Percentiles rank a stretch among this genome's conserved stretches.
Conservation (phyloP, 108 stramenopile genomes). For the Discostella pseudostelligera region DNA sequence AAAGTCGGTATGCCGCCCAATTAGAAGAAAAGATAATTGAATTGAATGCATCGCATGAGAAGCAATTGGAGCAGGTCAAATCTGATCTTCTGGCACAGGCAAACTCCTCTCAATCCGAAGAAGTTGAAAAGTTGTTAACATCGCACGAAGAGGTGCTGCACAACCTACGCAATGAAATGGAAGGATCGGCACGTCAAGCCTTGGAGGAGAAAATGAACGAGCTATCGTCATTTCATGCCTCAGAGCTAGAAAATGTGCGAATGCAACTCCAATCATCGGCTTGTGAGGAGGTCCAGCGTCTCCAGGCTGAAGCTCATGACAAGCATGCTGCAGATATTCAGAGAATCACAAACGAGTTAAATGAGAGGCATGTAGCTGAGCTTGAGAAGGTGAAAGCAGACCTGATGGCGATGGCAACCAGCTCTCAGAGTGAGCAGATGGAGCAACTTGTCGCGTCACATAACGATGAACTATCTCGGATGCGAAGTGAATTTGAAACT, state of each 20-base stretch:
- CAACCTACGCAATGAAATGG: background rate
- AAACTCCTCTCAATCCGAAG: conserved; percentile 11
- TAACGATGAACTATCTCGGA: conserved; percentile 19
- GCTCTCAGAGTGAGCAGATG: conserved; percentile 14
- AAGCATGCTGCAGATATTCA: conserved; percentile 5
- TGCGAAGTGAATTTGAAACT: conserved; percentile 30
- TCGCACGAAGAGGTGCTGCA: conserved; percentile 9
- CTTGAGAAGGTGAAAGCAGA: conserved; percentile 19
- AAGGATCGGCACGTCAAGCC: conserved; percentile 12
- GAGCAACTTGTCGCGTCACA: conserved; percentile 18
- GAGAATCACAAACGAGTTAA: background rate
- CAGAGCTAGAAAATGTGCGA: conserved; percentile 32
- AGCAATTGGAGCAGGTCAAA: conserved; percentile 16
- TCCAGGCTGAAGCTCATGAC: background rate
- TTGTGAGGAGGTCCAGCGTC: conserved; percentile 6
- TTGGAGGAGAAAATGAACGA: conserved; percentile 17
- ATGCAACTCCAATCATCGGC: conserved; percentile 3
- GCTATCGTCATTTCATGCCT: conserved; percentile 12
- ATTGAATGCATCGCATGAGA: conserved; percentile 12
- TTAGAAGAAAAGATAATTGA: conserved; percentile 8
- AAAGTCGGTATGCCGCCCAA: conserved; percentile 12
- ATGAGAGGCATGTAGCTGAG: conserved; percentile 12
- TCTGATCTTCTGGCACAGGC: conserved; percentile 4
- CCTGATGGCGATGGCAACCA: conserved; percentile 9
- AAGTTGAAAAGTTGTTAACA: conserved; percentile 3